These are phyloP conservation scores for Colletotrichum coccodes DNA, from an alignment of 2,329 filamentous ascomycete genomes.

Conservation along the genomic window DNA sequence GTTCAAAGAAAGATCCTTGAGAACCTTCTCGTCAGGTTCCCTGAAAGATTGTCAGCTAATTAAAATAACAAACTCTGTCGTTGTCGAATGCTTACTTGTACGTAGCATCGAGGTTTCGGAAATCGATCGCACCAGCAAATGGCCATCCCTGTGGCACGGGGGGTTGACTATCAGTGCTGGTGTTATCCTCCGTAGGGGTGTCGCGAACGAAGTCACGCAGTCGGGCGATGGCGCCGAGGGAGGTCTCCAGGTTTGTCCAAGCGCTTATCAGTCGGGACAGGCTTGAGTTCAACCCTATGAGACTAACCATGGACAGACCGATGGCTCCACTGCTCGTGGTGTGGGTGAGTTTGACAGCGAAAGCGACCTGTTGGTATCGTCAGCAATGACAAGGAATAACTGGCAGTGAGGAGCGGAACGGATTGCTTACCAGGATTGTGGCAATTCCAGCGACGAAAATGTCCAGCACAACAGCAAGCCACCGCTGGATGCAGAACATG, in stretches of 20 bases:
- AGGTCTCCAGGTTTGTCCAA: slow-evolving; percentile 43
- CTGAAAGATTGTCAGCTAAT: too few relatives aligned
- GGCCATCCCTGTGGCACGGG: slow-evolving; percentile 45
- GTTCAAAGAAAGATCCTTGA: slow-evolving; percentile 39
- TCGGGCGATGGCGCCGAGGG: slow-evolving; percentile 39
- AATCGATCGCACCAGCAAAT: slow-evolving; percentile 40
- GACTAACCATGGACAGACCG: slow-evolving; percentile 39
- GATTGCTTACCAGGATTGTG: slow-evolving; percentile 49
- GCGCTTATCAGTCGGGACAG: slow-evolving; percentile 45
- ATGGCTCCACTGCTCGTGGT: slow-evolving; percentile 23
- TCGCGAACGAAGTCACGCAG: slow-evolving; percentile 41
- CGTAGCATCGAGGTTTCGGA: slow-evolving; percentile 42
- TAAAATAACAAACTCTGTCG: too few relatives aligned
- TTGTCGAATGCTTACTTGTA: slow-evolving; percentile 38
- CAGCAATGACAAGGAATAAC: too few relatives aligned
- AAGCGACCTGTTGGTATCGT: slow-evolving; percentile 39
- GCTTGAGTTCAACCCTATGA: slow-evolving; percentile 44
- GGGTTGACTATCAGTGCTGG: slow-evolving; percentile 29
- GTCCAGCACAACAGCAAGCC: slow-evolving; percentile 63
- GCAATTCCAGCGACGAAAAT: slow-evolving; percentile 58
- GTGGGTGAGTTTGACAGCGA: slow-evolving; percentile 46
- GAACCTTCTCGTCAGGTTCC: slow-evolving; percentile 24
- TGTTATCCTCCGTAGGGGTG: slow-evolving; percentile 39
- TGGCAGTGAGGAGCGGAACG: too few relatives aligned
- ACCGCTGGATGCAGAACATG: slow-evolving; percentile 65